Evolutionary conservation across 2,329 filamentous ascomycete species (phyloP), one percentile per base, ranked within the genome.

Genomic region (Zymoseptoria ardabiliae): DNA sequence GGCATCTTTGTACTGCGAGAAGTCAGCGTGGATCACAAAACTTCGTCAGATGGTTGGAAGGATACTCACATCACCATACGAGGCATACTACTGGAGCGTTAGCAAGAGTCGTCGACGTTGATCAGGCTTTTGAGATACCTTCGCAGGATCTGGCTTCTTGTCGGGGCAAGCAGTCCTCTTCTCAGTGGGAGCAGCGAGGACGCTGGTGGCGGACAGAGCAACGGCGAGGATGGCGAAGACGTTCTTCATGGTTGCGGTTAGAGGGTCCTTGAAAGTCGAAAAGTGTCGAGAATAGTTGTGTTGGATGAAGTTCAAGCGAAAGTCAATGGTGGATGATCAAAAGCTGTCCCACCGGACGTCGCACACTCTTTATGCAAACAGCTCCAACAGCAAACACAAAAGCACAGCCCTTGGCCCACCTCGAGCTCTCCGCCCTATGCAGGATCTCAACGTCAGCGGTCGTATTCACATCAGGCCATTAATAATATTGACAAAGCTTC

Each of bases 211-310:
- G 9, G 59, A 56, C 19, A 65, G 56, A 28, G 56, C 55, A 17
- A 58, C 49, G 9, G 61, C 61, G 52, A 65, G 21, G 53, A 65
- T 41, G 4, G 58, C 52, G 22, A 58, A 35, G 50, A 54, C 35
- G 54, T 49, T 54, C 61, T 65, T 65, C 63, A 65, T 65, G 19
- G 25, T 63, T 52, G 20, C 25, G 45, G 45, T n/a, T 9, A 9
- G 20, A 51, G 6, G 53, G 17, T 45, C 25, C 19, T 22, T 50
- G 19, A n/a, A 41, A 30, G 53, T 11, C n/a, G 17, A 10, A 50
- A 51, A 13, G 9, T 11, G 9, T 58, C 50, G 30, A 30, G 23
- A 25, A 25, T 25, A 7, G 23, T 25, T 25, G 41, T 45, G 52
- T 21, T 54, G 50, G 30, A 50, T 22, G 23, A 30, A 49, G 20